phyloP scores from a whole-genome alignment of 208 protist genomes.

The Naegleria gruberi region DNA sequence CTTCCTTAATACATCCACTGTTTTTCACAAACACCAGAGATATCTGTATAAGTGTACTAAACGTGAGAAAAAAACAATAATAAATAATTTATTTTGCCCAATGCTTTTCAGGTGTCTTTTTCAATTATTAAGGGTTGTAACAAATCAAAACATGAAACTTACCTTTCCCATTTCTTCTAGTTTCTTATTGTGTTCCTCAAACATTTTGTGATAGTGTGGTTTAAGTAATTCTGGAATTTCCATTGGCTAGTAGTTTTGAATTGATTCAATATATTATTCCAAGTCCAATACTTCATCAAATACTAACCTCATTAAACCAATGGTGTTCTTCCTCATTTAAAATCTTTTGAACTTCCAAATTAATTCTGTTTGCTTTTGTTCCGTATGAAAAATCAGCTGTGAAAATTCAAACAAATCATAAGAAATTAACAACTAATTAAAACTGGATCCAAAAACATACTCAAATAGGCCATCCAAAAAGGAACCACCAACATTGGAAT shows the following conservation, averaged over 20 bases:
- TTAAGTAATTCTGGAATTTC: not conserved
- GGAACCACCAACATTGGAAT: not conserved
- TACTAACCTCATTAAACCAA: not conserved
- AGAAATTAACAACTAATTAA: not conserved
- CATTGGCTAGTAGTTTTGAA: not conserved
- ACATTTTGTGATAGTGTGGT: not conserved
- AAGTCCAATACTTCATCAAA: too few relatives aligned
- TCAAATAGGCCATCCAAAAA: not conserved
- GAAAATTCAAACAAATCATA: not conserved
- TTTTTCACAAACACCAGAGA: too few relatives aligned
- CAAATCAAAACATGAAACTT: not conserved
- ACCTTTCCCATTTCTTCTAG: not conserved
- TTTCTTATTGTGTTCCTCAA: not conserved
- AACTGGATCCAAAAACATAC: not conserved
- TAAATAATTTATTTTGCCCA: not conserved
- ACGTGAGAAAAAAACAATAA: too few relatives aligned
- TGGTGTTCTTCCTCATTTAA: not conserved
- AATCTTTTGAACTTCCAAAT: conserved; percentile 6
- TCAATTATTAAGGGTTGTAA: not conserved
- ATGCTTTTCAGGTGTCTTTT: not conserved
- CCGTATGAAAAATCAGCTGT: conserved; percentile 7
- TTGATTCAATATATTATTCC: too few relatives aligned
- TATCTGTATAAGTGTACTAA: too few relatives aligned
- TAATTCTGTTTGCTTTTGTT: not conserved
- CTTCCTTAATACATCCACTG: too few relatives aligned